phyloP scores from a whole-genome alignment of 1,139 yeast species.

The Spencermartinsiella ligniputridi region DNA sequence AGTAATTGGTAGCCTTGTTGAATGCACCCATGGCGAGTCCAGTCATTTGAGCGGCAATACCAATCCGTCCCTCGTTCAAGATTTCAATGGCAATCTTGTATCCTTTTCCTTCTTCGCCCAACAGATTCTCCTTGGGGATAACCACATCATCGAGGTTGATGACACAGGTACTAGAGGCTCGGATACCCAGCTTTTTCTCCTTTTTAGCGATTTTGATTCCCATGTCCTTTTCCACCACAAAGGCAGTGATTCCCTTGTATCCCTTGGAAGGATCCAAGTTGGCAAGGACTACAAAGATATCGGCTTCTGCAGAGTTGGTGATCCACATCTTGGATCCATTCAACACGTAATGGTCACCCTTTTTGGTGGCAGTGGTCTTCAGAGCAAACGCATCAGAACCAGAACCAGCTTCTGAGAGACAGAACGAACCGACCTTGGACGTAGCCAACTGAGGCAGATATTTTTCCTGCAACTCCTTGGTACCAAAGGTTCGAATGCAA shows the following conservation, averaged over 20 bases:
- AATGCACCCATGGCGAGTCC: slow-evolving; percentile 45
- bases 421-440: slow-evolving; percentile 39
- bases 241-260: slow-evolving; percentile 44
- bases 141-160: slow-evolving; percentile 40
- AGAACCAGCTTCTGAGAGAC: slow-evolving; percentile 40
- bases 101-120: slow-evolving; percentile 43
- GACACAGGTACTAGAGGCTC: slow-evolving; percentile 43
- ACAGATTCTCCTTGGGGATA: slow-evolving; percentile 40
- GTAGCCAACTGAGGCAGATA: slow-evolving; percentile 38
- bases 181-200: slow-evolving; percentile 43
- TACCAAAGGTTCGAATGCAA: slow-evolving; percentile 38
- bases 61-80: slow-evolving; percentile 43
- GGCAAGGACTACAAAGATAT: slow-evolving; percentile 39
- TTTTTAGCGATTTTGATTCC: slow-evolving; percentile 42
- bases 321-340: slow-evolving; percentile 45
- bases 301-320: slow-evolving; percentile 44
- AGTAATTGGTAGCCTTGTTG: slow-evolving; percentile 38
- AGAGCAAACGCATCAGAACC: slow-evolving; percentile 46
- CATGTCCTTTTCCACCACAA: slow-evolving; percentile 39
- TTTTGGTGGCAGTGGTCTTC: slow-evolving; percentile 35
- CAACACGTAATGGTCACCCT: slow-evolving; percentile 34
- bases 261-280: slow-evolving; percentile 41
- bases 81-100: slow-evolving; percentile 44
- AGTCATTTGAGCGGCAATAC: slow-evolving; percentile 45
- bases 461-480: slow-evolving; percentile 35